Percentiles rank a stretch among this genome's conserved stretches.
phyloP scores from a whole-genome alignment of 768 basidiomycete genomes.

The Collybiopsis confluens region DNA sequence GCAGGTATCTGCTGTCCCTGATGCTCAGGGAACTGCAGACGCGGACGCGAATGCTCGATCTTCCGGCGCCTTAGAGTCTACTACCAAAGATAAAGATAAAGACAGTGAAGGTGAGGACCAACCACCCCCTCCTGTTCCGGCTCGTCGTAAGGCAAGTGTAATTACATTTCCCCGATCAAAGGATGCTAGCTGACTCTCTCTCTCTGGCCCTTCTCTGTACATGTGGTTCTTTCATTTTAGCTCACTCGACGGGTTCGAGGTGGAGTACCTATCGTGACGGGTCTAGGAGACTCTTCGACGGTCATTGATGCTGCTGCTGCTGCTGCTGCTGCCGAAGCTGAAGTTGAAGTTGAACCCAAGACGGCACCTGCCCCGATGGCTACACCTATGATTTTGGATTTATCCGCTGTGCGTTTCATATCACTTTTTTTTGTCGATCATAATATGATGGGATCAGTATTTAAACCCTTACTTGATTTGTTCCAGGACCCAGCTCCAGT shows the following conservation, averaged over 20 bases:
- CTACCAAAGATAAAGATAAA: not conserved
- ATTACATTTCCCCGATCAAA: not conserved
- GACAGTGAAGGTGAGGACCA: too few relatives aligned
- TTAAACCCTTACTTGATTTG: too few relatives aligned
- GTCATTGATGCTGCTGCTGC: constrained; percentile 28
- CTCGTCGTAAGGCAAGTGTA: not conserved
- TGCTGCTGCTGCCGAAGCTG: constrained; percentile 11
- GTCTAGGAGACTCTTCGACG: constrained; percentile 40
- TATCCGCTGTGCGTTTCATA: not conserved
- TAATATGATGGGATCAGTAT: too few relatives aligned
- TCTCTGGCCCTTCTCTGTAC: not conserved
- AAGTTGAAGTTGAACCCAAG: constrained; percentile 15
- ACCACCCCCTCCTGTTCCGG: not conserved
- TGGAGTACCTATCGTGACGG: constrained; percentile 33
- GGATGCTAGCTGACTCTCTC: constrained; percentile 3
- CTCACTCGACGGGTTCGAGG: constrained; percentile 41
- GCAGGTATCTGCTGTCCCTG: not conserved
- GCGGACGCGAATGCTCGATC: too few relatives aligned
- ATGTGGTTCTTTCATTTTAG: constrained; percentile 22
- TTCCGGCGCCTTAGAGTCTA: not conserved
- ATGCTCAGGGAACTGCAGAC: not conserved
- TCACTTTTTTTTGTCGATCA: not conserved
- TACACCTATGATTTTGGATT: constrained; percentile 8
- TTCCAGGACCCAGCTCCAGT: constrained; percentile 38
- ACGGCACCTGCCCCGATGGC: constrained; percentile 6